Percentiles rank a stretch among this genome's conserved stretches.
phyloP scores from a whole-genome alignment of 2,329 filamentous ascomycete species.

The Fusarium devonianum region DNA sequence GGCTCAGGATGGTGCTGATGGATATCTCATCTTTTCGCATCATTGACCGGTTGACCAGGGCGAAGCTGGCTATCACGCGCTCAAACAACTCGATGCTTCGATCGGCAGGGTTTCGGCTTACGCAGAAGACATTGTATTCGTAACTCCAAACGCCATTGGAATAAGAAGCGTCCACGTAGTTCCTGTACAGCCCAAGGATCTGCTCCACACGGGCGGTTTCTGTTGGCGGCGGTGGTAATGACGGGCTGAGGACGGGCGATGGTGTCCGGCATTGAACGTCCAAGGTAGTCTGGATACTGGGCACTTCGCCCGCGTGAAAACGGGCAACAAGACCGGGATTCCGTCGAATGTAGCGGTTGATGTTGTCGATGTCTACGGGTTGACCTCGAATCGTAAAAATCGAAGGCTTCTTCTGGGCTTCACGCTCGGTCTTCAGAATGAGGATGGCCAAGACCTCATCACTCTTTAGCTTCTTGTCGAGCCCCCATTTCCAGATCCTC shows the following conservation, averaged over 20 bases:
- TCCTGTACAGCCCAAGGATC: constrained; percentile 40
- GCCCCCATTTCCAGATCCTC: constrained; percentile 52
- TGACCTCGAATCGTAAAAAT: constrained; percentile 50
- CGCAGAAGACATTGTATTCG: constrained; percentile 44
- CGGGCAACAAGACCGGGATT: constrained; percentile 47
- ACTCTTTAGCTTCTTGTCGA: constrained; percentile 53
- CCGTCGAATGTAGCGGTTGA: constrained; percentile 51
- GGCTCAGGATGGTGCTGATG: constrained; percentile 43
- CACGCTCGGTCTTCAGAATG: constrained; percentile 48
- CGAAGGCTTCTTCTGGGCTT: constrained; percentile 44
- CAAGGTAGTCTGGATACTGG: constrained; percentile 42
- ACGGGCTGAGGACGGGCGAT: constrained; percentile 31
- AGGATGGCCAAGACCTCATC: constrained; percentile 51
- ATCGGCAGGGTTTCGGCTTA: constrained; percentile 34
- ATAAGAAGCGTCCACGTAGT: constrained; percentile 44
- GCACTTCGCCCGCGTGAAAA: constrained; percentile 43
- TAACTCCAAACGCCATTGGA: constrained; percentile 40
- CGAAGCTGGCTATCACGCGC: constrained; percentile 46
- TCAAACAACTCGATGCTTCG: constrained; percentile 48
- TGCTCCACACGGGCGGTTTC: constrained; percentile 40
- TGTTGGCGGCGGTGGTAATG: constrained; percentile 30
- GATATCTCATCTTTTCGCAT: constrained; percentile 44
- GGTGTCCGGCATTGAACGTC: constrained; percentile 47
- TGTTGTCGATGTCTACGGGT: constrained; percentile 49
- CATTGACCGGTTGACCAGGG: constrained; percentile 46